Percentiles rank a stretch among this genome's conserved stretches.
phyloP scores from a whole-genome alignment of 2,329 filamentous ascomycete species.

The Xenoacremonium recifei region DNA sequence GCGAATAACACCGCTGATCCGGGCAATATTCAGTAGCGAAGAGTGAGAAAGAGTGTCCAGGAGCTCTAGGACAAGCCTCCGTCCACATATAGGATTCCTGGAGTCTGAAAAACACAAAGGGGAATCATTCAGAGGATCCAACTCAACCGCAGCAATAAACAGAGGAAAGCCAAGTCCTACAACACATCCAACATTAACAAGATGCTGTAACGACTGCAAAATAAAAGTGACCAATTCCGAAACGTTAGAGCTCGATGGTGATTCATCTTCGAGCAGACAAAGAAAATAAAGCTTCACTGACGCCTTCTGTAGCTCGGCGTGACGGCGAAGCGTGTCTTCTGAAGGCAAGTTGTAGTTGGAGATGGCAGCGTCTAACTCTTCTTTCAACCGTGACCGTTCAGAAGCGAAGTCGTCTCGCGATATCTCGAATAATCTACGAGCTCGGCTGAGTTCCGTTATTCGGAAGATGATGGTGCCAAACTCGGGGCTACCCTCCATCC shows the following conservation, averaged over 20 bases:
- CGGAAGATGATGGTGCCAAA: slow-evolving; percentile 44
- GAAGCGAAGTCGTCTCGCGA: neutral
- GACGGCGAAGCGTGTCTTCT: slow-evolving; percentile 19
- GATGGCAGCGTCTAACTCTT: slow-evolving; percentile 1
- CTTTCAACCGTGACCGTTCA: slow-evolving; percentile 7
- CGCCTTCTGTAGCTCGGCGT: slow-evolving; percentile 33
- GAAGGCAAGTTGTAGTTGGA: slow-evolving; percentile 1
- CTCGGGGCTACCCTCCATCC: slow-evolving; percentile 49
- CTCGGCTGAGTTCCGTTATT: slow-evolving; percentile 45
- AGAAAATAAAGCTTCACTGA: slow-evolving; percentile 45
- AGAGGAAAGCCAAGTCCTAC: slow-evolving; percentile 19
- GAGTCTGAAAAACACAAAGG: neutral
- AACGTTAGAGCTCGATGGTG: slow-evolving; percentile 29
- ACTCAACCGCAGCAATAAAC: slow-evolving; percentile 20
- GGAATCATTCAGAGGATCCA: slow-evolving; percentile 17
- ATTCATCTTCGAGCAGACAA: slow-evolving; percentile 42
- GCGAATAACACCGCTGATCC: slow-evolving; percentile 44
- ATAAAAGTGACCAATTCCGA: slow-evolving; percentile 11
- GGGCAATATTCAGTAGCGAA: slow-evolving; percentile 41
- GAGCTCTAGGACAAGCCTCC: slow-evolving; percentile 16
- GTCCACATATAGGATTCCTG: slow-evolving; percentile 5
- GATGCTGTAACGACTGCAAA: slow-evolving; percentile 3
- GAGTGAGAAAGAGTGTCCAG: slow-evolving; percentile 37
- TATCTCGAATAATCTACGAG: slow-evolving; percentile 10
- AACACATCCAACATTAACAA: slow-evolving; percentile 15